Evolutionary conservation across 2,329 filamentous ascomycete genomes (phyloP).

Genomic region (Ceratocystis papillata): DNA sequence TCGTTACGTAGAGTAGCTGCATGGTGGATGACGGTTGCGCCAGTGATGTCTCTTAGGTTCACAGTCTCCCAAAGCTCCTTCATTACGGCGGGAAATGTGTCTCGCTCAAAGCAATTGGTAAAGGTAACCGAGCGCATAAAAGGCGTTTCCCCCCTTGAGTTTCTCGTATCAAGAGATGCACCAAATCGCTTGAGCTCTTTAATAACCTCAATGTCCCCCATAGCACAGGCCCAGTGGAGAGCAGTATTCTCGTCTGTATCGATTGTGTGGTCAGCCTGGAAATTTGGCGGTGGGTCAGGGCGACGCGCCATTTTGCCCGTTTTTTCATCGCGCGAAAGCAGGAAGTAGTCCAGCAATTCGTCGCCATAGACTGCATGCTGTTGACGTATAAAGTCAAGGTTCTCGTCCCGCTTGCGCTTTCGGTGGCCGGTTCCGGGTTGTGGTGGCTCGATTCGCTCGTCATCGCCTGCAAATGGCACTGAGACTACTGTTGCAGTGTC

Average conservation of each 20-base stretch:
- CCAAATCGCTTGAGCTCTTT: slow-evolving; percentile 74
- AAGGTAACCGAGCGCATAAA: slow-evolving; percentile 92
- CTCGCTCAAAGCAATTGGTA: slow-evolving; percentile 92
- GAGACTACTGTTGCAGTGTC: slow-evolving; percentile 76
- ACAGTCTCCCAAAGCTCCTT: slow-evolving; percentile 76
- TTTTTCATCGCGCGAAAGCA: slow-evolving; percentile 71
- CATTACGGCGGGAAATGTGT: slow-evolving; percentile 75
- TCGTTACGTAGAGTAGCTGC: slow-evolving; percentile 80
- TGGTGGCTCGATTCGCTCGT: slow-evolving; percentile 60
- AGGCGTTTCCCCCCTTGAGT: slow-evolving; percentile 71
- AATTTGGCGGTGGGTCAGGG: slow-evolving; percentile 72
- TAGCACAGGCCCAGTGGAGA: slow-evolving; percentile 92
- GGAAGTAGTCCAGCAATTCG: slow-evolving; percentile 89
- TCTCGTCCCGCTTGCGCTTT: slow-evolving; percentile 65
- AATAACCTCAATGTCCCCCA: slow-evolving; percentile 90
- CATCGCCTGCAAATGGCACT: slow-evolving; percentile 74
- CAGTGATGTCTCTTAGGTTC: slow-evolving; percentile 64
- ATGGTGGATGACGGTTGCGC: slow-evolving; percentile 87
- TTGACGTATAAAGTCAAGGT: slow-evolving; percentile 56
- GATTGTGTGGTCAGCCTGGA: slow-evolving; percentile 83
- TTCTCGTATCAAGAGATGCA: slow-evolving; percentile 60
- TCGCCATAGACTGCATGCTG: slow-evolving; percentile 88
- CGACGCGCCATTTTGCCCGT: slow-evolving; percentile 44
- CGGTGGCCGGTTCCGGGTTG: slow-evolving; percentile 29
- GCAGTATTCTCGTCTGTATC: slow-evolving; percentile 88